Evolutionary conservation across 1,284 basidiomycete species (phyloP), one percentile per base, ranked within the genome.

Genomic region (Pseudozyma sp.): DNA sequence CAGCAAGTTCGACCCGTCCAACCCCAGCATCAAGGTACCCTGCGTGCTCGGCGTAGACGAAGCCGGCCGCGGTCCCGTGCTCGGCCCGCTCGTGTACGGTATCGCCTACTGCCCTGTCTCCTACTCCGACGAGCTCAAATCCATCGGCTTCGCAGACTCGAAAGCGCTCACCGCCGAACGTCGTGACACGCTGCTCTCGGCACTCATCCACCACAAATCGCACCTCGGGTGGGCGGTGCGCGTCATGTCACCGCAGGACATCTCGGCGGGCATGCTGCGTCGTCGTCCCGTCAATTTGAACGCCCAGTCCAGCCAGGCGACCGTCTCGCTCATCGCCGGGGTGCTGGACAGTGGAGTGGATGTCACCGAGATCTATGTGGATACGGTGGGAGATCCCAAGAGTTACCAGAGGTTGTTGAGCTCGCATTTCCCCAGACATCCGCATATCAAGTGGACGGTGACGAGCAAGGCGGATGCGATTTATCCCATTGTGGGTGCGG

Each of bases 401-500:
- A 90, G 91, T 46, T 98, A 97, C 85, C 89, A 95, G 85, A 64
- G 54, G 24, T 44, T 73, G 54, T 60, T 83, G 16, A 54, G 51
- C 37, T 66, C 58, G 7, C 57, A 75, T 48, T 83, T 83, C 35
- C 79, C 81, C 1, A 54, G 64, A 16, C 72, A 82, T 49, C 53
- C 61, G 17, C 79, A 82, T 64, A 82, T 83, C 54, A 86, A 88
- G 44, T 95, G 98, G 84, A 94, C 92, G 0, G 96, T 99, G 13
- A 90, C 91, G 17, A 90, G 90, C 31, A 98, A 99, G 86, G 96
- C 96, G 14, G 96, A 99, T 84, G 92, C 92, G 17, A 90, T 94
- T 75, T 99, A 91, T 88, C 97, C 95, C 79, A 94, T 99, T 69
- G 97, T 99, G 59, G 92, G 94, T 19, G 96, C 96, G 7, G 97